Conservation (phyloP, 352 stramenopile genomes). For the Blastocystis sp. region DNA sequence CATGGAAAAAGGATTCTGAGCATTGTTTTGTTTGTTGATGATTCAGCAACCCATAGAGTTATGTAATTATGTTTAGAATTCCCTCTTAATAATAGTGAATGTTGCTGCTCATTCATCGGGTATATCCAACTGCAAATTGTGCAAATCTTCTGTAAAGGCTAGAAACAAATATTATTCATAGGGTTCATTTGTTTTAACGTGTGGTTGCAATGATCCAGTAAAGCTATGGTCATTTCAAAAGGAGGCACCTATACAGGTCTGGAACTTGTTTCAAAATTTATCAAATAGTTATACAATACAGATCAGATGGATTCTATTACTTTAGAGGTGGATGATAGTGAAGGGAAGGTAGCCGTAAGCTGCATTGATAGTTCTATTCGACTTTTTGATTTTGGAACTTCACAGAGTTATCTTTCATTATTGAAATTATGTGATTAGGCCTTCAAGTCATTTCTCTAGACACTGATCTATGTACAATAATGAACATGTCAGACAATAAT, state of each 20-base stretch:
- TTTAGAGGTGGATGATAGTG: background rate
- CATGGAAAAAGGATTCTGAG: background rate
- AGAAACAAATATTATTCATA: background rate
- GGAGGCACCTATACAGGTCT: background rate
- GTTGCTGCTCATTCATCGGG: background rate
- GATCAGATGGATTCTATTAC: background rate
- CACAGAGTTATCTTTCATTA: background rate
- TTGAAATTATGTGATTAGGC: background rate
- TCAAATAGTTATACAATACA: background rate
- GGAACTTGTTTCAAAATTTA: background rate
- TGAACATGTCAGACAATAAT: background rate
- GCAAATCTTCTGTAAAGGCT: background rate
- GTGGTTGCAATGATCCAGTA: background rate
- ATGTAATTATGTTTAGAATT: background rate
- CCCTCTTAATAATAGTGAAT: background rate
- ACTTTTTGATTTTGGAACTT: background rate
- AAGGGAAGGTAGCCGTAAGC: background rate
- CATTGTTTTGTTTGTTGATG: background rate
- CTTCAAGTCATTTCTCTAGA: background rate
- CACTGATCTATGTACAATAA: background rate
- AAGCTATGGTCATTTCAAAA: constrained; percentile 3
- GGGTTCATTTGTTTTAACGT: background rate
- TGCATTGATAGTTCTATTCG: background rate
- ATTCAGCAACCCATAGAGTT: background rate
- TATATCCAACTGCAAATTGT: background rate